Evolutionary conservation across 768 basidiomycete genomes (phyloP).

Genomic region (Macrolepiota dolichaula): DNA sequence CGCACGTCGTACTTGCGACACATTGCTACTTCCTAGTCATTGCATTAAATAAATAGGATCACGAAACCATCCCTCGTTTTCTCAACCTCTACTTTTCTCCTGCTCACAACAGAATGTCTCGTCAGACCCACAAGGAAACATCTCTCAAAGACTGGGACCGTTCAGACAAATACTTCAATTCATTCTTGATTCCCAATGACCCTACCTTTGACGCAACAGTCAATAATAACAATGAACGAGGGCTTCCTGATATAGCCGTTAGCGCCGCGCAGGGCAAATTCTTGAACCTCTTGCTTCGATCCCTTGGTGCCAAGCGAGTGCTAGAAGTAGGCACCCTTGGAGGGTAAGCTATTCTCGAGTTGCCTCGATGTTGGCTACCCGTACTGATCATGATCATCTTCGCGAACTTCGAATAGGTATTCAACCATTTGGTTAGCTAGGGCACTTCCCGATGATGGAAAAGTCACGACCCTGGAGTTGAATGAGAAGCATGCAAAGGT

Average conservation of each 20-base stretch:
- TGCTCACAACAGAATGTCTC: not conserved
- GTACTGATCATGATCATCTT: not conserved
- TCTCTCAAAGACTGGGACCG: slow-evolving; percentile 43
- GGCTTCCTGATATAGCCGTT: slow-evolving; percentile 51
- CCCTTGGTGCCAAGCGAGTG: slow-evolving; percentile 51
- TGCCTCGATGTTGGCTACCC: not conserved
- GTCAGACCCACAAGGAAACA: slow-evolving; percentile 17
- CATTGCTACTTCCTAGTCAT: no score
- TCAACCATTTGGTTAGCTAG: slow-evolving; percentile 43
- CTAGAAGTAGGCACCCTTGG: slow-evolving; percentile 68
- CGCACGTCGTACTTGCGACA: no score
- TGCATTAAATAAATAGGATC: not conserved
- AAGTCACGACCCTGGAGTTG: slow-evolving; percentile 47
- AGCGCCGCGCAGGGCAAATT: slow-evolving; percentile 56
- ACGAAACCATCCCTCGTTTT: not conserved
- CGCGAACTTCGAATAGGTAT: slow-evolving; percentile 24
- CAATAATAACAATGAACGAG: slow-evolving; percentile 37
- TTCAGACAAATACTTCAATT: slow-evolving; percentile 54
- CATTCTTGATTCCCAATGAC: slow-evolving; percentile 45
- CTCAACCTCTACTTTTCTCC: not conserved
- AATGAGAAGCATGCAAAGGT: slow-evolving; percentile 44
- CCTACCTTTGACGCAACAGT: slow-evolving; percentile 36
- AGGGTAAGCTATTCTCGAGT: slow-evolving; percentile 38
- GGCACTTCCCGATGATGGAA: slow-evolving; percentile 47
- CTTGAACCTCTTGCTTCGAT: slow-evolving; percentile 46